Conservation (phyloP, 2,329 filamentous ascomycete genomes). For the Sporothrix dimorphospora region DNA sequence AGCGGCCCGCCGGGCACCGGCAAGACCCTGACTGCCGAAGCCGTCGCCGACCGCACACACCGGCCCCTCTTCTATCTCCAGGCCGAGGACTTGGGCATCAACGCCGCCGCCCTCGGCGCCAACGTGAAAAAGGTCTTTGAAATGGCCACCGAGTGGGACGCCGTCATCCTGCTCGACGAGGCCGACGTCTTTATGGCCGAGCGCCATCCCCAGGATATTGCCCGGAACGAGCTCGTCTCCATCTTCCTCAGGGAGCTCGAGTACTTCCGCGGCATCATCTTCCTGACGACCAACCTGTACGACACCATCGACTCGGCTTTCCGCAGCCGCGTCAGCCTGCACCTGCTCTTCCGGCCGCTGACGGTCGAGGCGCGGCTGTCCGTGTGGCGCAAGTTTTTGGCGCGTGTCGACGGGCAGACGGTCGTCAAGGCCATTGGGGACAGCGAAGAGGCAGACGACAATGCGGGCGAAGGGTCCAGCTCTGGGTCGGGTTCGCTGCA, state of each 20-base stretch:
- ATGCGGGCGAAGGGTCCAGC: neutral
- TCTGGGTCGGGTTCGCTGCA: neutral
- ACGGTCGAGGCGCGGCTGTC: slow-evolving; percentile 43
- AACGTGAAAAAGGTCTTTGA: slow-evolving; percentile 52
- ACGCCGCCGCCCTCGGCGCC: slow-evolving; percentile 47
- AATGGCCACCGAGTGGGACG: slow-evolving; percentile 54
- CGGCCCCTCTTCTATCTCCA: slow-evolving; percentile 51
- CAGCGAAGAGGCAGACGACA: neutral
- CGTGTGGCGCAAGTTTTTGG: slow-evolving; percentile 53
- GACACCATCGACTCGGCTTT: slow-evolving; percentile 50
- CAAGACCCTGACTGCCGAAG: slow-evolving; percentile 49
- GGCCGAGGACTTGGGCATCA: slow-evolving; percentile 53
- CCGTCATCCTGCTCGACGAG: slow-evolving; percentile 56
- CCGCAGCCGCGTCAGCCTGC: slow-evolving; percentile 51
- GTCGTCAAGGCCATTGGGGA: neutral
- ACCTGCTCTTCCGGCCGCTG: slow-evolving; percentile 51
- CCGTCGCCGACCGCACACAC: slow-evolving; percentile 46
- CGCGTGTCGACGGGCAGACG: slow-evolving; percentile 38
- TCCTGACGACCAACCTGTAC: slow-evolving; percentile 50
- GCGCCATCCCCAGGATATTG: slow-evolving; percentile 49
- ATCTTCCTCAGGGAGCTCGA: slow-evolving; percentile 53
- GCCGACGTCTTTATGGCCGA: slow-evolving; percentile 57
- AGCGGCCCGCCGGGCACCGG: slow-evolving; percentile 48
- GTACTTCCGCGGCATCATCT: slow-evolving; percentile 51
- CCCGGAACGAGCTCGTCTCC: slow-evolving; percentile 53